Evolutionary conservation across 139 green algal species (phyloP), one percentile per base, ranked within the genome.

Genomic region (Closterium sp.): DNA sequence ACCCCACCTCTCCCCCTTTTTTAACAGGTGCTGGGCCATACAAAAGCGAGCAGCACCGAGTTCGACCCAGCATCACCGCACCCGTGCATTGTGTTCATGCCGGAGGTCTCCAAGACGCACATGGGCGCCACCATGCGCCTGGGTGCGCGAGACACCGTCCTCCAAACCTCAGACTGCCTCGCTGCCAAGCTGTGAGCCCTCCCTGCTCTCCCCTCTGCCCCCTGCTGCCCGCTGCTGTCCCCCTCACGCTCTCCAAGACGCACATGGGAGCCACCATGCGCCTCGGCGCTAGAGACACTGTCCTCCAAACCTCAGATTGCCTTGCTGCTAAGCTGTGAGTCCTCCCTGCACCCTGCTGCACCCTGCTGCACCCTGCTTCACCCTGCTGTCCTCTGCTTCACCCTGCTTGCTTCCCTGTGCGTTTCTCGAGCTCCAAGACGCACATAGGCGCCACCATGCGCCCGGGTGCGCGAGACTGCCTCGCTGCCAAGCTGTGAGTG

Each of bases 261-360:
- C 98, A 99, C 95, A 97, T 97, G 95, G 98, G 98, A 45, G 98
- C 98, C 90, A 99, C 98, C 32, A 99, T 99, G 98, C 96, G 98
- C 11, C 96, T 99, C 32, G 98, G 98, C 30, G 90, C 94, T 9
- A 95, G 98, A 9, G 90, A 94, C 31, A 99, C 98, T 2, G 93
- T 99, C 62, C 94, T 99, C 85, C 95, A 99, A 94, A 99, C 97
- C 7, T 88, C 97, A 31, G 96, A 97, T 91, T 99, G 98, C 96
- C 96, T 97, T 10, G 94, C 96, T 31, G 97, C 98, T 29, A 98
- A 98, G 95, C 96, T 99, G 84, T 93, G 88, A 91, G 88, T 85
- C 27, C 21, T 50, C 38, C 38, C 38, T 45, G 38, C 38, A 9
- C 38, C 38, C 38, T 13, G 5, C 38, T 50, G 38, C 38, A 1